Percentiles rank a stretch among this genome's conserved stretches.
Evolutionary conservation across 176 grass and related monocot genomes (phyloP).

Genomic region (Pharus latifolius): DNA sequence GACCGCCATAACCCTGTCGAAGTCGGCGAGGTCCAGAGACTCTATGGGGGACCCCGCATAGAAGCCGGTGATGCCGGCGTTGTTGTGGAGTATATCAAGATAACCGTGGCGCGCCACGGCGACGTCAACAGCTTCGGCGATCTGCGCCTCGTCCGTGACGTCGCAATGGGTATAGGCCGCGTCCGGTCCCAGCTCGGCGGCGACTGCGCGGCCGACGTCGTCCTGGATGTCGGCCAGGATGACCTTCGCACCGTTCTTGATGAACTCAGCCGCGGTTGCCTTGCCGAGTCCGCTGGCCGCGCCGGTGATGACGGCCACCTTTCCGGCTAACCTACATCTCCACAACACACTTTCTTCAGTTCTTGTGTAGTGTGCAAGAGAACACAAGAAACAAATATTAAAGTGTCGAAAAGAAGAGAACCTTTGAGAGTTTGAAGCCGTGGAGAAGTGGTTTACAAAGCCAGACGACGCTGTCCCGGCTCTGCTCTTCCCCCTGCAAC

Average conservation of each 20-base stretch:
- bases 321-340: conserved; percentile 31
- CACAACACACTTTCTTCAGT: too few species aligned
- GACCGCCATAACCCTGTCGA: conserved; percentile 38
- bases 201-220: conserved; percentile 18
- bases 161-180: conserved; percentile 41
- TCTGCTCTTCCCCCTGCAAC: background rate
- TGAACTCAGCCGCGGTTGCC: conserved; percentile 37
- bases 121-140: conserved; percentile 41
- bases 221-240: conserved; percentile 52
- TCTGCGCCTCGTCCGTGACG: conserved; percentile 46
- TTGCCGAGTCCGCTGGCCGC: conserved; percentile 53
- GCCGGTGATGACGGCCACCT: conserved; percentile 52
- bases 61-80: conserved; percentile 26
- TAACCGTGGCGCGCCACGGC: conserved; percentile 38
- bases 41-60: background rate
- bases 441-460: background rate
- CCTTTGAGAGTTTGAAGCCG: background rate
- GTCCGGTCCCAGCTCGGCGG: conserved; percentile 25
- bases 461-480: background rate
- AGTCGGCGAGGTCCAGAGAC: conserved; percentile 13
- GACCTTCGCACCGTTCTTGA: conserved; percentile 41
- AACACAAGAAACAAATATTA: too few species aligned
- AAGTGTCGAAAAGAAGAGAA: too few species aligned
- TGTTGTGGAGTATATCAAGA: conserved; percentile 70
- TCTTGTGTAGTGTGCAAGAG: too few species aligned